phyloP scores from a whole-genome alignment of 495 filamentous ascomycete genomes.

The Trichoderma asperelloides region DNA sequence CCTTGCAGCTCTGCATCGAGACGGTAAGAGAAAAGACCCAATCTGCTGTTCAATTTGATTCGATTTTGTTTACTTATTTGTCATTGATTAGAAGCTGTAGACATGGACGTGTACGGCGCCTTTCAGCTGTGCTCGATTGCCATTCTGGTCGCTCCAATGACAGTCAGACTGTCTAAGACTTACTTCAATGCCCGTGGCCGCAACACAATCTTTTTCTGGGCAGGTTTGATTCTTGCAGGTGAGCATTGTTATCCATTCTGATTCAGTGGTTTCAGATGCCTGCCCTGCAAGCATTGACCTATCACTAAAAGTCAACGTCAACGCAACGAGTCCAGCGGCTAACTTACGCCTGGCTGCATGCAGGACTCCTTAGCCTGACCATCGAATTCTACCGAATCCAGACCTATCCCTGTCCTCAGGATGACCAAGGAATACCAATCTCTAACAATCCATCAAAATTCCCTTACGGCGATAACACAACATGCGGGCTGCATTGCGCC shows the following conservation, averaged over 20 bases:
- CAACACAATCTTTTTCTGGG: constrained; percentile 56
- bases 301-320: too few relatives aligned
- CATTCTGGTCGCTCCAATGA: constrained; percentile 48
- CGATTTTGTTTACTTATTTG: constrained; percentile 9
- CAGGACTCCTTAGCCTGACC: constrained; percentile 46
- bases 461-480: constrained; percentile 21
- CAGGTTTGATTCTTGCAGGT: constrained; percentile 46
- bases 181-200: constrained; percentile 52
- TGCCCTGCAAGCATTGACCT: background rate
- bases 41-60: background rate
- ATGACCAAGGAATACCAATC: constrained; percentile 30
- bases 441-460: constrained; percentile 26
- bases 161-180: constrained; percentile 45
- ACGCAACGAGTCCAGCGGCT: background rate
- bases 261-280: background rate
- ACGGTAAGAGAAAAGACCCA: constrained; percentile 30
- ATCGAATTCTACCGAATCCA: constrained; percentile 49
- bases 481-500: constrained; percentile 36
- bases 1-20: constrained; percentile 42
- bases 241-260: constrained; percentile 11
- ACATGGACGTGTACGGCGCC: constrained; percentile 57
- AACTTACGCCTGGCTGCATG: background rate
- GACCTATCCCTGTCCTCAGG: constrained; percentile 26
- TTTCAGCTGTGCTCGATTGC: constrained; percentile 56
- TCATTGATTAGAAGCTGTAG: constrained; percentile 39